A percentile compares a stretch with the other conserved stretches of the same genome.
Conservation (phyloP, 805 yeast species). For the Candida verbasci region DNA sequence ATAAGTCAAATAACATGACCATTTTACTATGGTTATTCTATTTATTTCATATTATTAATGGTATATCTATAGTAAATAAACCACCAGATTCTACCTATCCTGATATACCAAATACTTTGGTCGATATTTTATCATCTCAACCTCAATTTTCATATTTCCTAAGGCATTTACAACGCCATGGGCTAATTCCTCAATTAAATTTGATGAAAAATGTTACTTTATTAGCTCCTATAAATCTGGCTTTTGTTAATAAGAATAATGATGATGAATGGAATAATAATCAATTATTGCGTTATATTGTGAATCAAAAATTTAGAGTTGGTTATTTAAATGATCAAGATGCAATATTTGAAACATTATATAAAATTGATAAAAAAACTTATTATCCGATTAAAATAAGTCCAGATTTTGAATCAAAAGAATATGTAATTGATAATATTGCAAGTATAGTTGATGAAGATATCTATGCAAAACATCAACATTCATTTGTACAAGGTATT, state of each 20-base stretch:
- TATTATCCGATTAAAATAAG: constrained; percentile 19
- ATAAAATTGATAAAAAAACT: constrained; percentile 11
- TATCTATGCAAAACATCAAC: constrained; percentile 54
- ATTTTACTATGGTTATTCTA: constrained; percentile 3
- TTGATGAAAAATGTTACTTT: constrained; percentile 59
- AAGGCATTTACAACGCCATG: constrained; percentile 56
- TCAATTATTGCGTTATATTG: constrained; percentile 25
- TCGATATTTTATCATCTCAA: constrained; percentile 66
- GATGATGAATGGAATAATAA: constrained; percentile 9
- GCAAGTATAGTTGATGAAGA: constrained; percentile 55
- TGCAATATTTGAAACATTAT: constrained; percentile 29
- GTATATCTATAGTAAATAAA: not conserved
- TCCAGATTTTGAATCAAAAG: constrained; percentile 21
- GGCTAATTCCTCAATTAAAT: constrained; percentile 60
- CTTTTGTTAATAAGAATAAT: constrained; percentile 41
- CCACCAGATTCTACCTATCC: not conserved
- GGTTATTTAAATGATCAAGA: constrained; percentile 22
- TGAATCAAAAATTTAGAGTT: constrained; percentile 29
- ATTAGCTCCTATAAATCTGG: constrained; percentile 79
- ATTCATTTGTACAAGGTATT: constrained; percentile 65
- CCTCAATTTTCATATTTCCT: constrained; percentile 65
- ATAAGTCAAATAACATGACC: constrained; percentile 1
- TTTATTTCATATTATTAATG: not conserved
- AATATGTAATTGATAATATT: constrained; percentile 38
- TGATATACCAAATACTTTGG: constrained; percentile 39